These are phyloP conservation scores for Fusarium setosum DNA, from an alignment of 2,329 filamentous ascomycete genomes.

Conservation along the genomic window DNA sequence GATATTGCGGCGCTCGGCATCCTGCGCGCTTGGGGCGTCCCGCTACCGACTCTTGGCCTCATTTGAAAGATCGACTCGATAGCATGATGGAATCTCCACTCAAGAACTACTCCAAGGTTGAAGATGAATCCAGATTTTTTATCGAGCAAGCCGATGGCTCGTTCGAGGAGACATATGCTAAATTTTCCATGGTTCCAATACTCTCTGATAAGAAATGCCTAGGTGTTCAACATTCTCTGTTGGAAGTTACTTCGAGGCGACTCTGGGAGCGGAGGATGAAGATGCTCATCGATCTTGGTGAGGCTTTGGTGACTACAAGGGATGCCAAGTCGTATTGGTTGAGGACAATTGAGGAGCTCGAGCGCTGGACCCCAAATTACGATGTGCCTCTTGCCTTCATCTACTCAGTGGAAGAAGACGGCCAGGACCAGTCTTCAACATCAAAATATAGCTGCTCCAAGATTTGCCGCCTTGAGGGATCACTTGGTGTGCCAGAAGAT, in stretches of 20 bases:
- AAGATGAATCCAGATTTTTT: slow-evolving; percentile 60
- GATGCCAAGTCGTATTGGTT: slow-evolving; percentile 61
- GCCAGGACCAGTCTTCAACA: slow-evolving; percentile 40
- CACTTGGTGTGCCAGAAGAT: slow-evolving; percentile 56
- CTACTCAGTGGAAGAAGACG: slow-evolving; percentile 60
- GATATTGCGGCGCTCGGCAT: slow-evolving; percentile 73
- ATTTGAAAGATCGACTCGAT: slow-evolving; percentile 57
- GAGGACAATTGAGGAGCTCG: slow-evolving; percentile 57
- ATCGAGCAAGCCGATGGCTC: slow-evolving; percentile 54
- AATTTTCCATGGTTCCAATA: slow-evolving; percentile 61
- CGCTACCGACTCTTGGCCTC: slow-evolving; percentile 69
- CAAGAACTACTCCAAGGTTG: slow-evolving; percentile 48
- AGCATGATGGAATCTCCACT: slow-evolving; percentile 41
- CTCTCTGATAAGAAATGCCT: slow-evolving; percentile 54
- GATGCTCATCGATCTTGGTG: slow-evolving; percentile 61
- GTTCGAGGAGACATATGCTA: slow-evolving; percentile 60
- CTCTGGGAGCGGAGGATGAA: slow-evolving; percentile 62
- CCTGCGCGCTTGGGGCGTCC: slow-evolving; percentile 71
- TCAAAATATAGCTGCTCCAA: slow-evolving; percentile 47
- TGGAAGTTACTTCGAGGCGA: slow-evolving; percentile 59
- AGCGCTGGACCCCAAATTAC: slow-evolving; percentile 55
- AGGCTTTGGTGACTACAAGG: slow-evolving; percentile 55
- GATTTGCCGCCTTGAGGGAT: slow-evolving; percentile 57
- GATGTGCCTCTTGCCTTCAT: slow-evolving; percentile 64
- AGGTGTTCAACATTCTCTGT: slow-evolving; percentile 60